Conservation (phyloP, 768 basidiomycete genomes). For the Auricularia sp. region DNA sequence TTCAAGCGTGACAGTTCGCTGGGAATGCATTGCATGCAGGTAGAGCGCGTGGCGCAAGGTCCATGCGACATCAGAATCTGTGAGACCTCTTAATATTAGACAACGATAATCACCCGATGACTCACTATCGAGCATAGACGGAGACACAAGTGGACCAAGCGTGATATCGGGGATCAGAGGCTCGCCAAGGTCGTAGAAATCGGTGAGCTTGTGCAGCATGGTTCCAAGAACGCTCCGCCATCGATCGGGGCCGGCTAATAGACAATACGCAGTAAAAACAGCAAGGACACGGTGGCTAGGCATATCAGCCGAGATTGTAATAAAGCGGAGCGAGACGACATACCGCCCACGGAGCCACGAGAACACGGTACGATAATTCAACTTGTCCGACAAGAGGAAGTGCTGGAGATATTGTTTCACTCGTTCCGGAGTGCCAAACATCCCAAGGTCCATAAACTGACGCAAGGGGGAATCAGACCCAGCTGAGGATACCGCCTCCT, state of each 20-base stretch:
- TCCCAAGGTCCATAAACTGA: not conserved
- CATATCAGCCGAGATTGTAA: not conserved
- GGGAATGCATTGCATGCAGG: not conserved
- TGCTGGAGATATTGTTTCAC: not conserved
- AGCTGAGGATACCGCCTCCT: not conserved
- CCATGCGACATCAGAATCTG: no score
- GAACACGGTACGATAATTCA: not conserved
- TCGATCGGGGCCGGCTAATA: not conserved
- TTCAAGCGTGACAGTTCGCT: not conserved
- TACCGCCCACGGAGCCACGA: not conserved
- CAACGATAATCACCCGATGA: not conserved
- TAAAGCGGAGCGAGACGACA: not conserved
- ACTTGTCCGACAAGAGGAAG: not conserved
- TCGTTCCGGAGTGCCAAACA: not conserved
- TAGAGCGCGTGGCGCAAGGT: no score
- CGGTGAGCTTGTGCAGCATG: not conserved
- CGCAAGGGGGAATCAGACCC: not conserved
- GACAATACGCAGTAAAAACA: not conserved
- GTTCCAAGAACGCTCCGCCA: not conserved
- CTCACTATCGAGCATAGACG: not conserved
- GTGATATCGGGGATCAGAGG: not conserved
- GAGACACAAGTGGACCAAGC: not conserved
- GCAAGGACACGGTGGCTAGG: not conserved
- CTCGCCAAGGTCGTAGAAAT: not conserved
- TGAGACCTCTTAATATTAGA: no score